Percentiles rank a stretch among this genome's conserved stretches.
These are phyloP conservation scores for Aspergillus novofumigatus DNA, from an alignment of 2,329 filamentous ascomycete genomes.

Conservation along the genomic window DNA sequence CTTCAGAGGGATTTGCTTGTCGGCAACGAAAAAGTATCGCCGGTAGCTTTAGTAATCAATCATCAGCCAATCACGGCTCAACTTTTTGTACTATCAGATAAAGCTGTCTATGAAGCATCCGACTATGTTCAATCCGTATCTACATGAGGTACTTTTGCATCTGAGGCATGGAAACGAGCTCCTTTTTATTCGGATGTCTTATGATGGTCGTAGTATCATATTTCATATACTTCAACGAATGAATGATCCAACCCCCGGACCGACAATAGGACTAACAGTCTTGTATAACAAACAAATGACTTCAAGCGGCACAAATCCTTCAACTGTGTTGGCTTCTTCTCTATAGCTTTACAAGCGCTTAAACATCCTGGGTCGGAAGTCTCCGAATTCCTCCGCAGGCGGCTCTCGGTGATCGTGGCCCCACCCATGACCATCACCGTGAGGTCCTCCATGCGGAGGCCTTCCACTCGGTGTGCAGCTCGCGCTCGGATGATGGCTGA, in stretches of 20 bases:
- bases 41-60: neutral
- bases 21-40: neutral
- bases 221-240: slow-evolving; percentile 6
- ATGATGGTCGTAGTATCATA: neutral
- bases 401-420: neutral
- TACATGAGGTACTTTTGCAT: neutral
- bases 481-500: neutral
- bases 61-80: neutral
- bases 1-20: neutral
- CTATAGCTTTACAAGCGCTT: neutral
- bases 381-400: neutral
- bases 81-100: neutral
- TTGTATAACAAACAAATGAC: neutral
- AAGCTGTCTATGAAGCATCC: neutral
- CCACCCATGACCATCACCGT: neutral
- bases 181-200: neutral
- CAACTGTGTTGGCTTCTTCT: neutral
- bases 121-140: neutral
- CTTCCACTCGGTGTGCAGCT: neutral
- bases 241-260: slow-evolving; percentile 14
- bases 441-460: neutral
- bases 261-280: neutral
- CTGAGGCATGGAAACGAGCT: neutral
- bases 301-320: neutral
- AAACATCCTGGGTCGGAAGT: neutral